phyloP scores from a whole-genome alignment of 2,329 filamentous ascomycete genomes.

The Pezizomycotina sp. region DNA sequence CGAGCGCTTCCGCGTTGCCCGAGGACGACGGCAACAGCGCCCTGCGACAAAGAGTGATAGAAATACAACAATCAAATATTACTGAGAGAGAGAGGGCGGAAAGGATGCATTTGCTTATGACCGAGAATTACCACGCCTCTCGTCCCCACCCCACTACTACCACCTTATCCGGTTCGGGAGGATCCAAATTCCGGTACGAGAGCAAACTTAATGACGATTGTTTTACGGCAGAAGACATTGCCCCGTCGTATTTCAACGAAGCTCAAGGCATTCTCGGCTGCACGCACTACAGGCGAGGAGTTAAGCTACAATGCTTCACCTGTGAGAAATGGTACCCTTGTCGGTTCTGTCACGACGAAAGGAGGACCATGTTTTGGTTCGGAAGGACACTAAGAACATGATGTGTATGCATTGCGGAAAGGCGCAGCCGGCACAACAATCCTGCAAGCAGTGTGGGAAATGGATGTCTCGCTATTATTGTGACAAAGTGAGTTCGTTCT shows the following conservation, averaged over 20 bases:
- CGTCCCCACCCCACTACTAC: constrained; percentile 24
- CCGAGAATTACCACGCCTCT: constrained; percentile 42
- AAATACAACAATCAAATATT: constrained; percentile 47
- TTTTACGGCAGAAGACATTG: constrained; percentile 30
- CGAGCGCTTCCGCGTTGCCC: constrained; percentile 34
- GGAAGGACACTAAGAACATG: constrained; percentile 83
- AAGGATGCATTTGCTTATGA: constrained; percentile 53
- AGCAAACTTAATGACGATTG: constrained; percentile 21
- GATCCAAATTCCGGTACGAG: constrained; percentile 31
- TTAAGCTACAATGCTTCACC: constrained; percentile 83
- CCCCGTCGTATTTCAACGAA: constrained; percentile 32
- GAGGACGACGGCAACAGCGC: constrained; percentile 64
- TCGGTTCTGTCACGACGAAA: constrained; percentile 79
- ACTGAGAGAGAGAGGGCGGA: constrained; percentile 49
- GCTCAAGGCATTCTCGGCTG: constrained; percentile 54
- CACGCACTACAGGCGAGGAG: constrained; percentile 83
- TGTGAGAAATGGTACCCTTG: constrained; percentile 91
- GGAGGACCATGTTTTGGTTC: constrained; percentile 63
- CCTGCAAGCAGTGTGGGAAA: constrained; percentile 60
- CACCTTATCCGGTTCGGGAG: constrained; percentile 32
- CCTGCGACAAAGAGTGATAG: constrained; percentile 50
- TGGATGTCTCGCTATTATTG: constrained; percentile 83
- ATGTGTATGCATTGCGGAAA: constrained; percentile 88
- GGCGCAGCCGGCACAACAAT: constrained; percentile 64
- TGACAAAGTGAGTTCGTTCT: constrained; percentile 36